Evolutionary conservation across 2,329 filamentous ascomycete species (phyloP), one percentile per base, ranked within the genome.

Genomic region (Trichoderma endophyticum): DNA sequence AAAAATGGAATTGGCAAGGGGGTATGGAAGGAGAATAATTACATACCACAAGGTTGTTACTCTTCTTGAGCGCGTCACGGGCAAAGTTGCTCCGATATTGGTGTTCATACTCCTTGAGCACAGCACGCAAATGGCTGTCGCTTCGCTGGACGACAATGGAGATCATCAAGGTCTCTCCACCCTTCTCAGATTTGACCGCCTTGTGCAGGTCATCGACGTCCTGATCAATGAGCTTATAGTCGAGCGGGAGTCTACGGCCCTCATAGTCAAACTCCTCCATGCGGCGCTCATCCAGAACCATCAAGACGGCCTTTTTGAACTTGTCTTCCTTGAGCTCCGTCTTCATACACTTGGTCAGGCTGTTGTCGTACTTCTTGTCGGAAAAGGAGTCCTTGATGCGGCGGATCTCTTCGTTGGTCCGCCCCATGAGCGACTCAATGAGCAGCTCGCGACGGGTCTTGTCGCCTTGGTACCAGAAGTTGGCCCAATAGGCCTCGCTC

Each of bases 401-500:
- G 12, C 89, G 87, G 74, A 98, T 93, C 78, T 98, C 96, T n/a
- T 89, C 86, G 80, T 98, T 98, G 32, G 90, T 90, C 6, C 95
- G 90, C 0, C 96, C 96, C 90, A 98, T 97, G 24, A 99, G 87
- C 6, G 91, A 90, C 82, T 99, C 96, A 77, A 98, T 98, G 68
- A 99, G 88, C 43, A 99, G 86, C 81, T 98, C 95, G 6, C 95
- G 90, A 3, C 94, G 88, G 8, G 91, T 93, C 77, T 91, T 93
- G 81, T 95, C 92, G 48, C 91, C 91, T 79, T 98, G 95, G 83
- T 98, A 98, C 91, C 94, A 98, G 82, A 94, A 97, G 81, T 98
- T 98, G 73, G 95, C 94, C 95, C 96, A 99, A 85, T 97, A 97
- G 0, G 94, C 93, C 81, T 99, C 96, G 76, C 91, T 92, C 83